phyloP scores from a whole-genome alignment of 257 asterid genomes.

The Solanum bulbocastanum region DNA sequence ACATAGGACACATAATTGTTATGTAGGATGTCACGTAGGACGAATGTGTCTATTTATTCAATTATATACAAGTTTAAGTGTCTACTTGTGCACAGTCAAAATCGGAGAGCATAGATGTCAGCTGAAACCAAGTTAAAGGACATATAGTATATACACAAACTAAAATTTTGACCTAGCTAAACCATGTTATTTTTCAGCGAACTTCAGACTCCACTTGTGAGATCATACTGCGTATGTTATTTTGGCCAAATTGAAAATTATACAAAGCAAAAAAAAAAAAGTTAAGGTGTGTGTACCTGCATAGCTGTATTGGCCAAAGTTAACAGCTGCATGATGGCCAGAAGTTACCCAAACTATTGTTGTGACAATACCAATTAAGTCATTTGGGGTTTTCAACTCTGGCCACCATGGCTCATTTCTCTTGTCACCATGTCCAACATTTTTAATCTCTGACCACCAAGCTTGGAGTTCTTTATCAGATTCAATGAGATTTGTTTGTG shows the following conservation, averaged over 20 bases:
- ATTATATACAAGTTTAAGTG: too few relatives aligned
- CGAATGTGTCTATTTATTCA: too few relatives aligned
- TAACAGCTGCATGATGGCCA: constrained; percentile 83
- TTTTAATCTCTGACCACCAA: constrained; percentile 75
- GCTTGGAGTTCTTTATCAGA: constrained; percentile 60
- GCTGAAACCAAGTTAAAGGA: too few relatives aligned
- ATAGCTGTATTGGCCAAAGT: constrained; percentile 67
- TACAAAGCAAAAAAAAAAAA: neutral
- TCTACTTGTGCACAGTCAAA: too few relatives aligned
- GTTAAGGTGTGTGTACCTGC: constrained; percentile 16
- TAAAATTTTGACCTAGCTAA: neutral
- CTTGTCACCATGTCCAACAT: constrained; percentile 64
- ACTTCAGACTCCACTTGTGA: neutral
- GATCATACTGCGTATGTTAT: too few relatives aligned
- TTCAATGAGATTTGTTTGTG: constrained; percentile 12
- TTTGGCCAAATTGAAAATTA: neutral
- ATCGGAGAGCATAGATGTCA: neutral
- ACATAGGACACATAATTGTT: too few relatives aligned
- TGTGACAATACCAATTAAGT: constrained; percentile 42
- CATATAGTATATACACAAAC: neutral
- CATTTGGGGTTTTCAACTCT: constrained; percentile 24
- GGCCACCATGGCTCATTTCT: constrained; percentile 83
- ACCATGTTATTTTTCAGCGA: neutral
- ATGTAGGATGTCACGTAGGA: too few relatives aligned
- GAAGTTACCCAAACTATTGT: constrained; percentile 69